Evolutionary conservation across 2,329 filamentous ascomycete species (phyloP).

Genomic region (Phyllosticta paracitricarpa): DNA sequence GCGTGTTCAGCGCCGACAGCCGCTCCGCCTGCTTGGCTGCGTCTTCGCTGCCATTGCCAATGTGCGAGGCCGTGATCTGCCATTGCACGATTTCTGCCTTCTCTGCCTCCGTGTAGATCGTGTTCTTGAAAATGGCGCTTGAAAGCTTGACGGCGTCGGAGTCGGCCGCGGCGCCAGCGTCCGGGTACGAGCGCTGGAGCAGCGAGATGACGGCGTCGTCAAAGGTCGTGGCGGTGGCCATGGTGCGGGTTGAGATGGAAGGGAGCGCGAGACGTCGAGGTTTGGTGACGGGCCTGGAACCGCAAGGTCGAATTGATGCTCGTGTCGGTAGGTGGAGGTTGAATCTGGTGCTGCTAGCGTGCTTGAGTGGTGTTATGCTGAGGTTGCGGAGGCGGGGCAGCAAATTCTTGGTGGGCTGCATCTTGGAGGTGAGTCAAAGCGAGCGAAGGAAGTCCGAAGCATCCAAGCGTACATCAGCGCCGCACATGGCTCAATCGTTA

Average conservation of each 20-base stretch:
- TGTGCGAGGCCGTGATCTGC: constrained; percentile 65
- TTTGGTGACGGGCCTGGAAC: constrained; percentile 23
- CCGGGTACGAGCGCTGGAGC: constrained; percentile 28
- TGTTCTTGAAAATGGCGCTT: constrained; percentile 56
- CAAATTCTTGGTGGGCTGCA: constrained; percentile 9
- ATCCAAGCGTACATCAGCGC: neutral
- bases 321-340: neutral
- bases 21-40: constrained; percentile 49
- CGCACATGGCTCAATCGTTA: neutral
- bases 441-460: constrained; percentile 7
- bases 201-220: constrained; percentile 25
- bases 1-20: constrained; percentile 70
- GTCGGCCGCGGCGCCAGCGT: constrained; percentile 25
- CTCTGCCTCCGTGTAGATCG: constrained; percentile 67
- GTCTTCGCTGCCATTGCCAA: constrained; percentile 52
- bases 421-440: constrained; percentile 10
- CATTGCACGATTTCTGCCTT: constrained; percentile 83
- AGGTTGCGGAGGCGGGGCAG: constrained; percentile 4
- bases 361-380: neutral
- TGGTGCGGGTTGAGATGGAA: constrained; percentile 17
- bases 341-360: neutral
- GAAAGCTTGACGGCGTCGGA: constrained; percentile 34
- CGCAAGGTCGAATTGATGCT: neutral
- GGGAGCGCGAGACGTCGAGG: constrained; percentile 21
- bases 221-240: constrained; percentile 25